Evolutionary conservation across 192 early-diverging fungal species (phyloP).

Genomic region (Coemansia sp.): DNA sequence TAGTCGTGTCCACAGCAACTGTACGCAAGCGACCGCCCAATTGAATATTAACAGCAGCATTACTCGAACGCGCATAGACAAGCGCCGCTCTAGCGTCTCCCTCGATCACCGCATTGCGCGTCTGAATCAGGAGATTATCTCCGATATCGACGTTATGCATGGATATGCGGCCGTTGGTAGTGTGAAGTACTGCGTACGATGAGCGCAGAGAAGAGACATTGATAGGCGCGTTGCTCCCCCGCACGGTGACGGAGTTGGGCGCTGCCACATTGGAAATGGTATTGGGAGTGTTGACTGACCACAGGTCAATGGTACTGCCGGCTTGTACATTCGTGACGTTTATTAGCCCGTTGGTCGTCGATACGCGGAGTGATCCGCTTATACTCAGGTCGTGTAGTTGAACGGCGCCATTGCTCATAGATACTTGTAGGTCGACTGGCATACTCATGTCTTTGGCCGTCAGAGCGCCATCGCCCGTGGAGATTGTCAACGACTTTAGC

Average conservation of each 20-base stretch:
- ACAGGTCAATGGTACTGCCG: neutral
- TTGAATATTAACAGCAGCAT: conserved; percentile 14
- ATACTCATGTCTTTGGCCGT: conserved; percentile 14
- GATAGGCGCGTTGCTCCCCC: neutral
- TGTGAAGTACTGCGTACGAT: neutral
- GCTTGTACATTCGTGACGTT: conserved; percentile 13
- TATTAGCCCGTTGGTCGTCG: conserved; percentile 23
- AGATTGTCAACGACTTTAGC: neutral
- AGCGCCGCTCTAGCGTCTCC: neutral
- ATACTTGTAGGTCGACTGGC: conserved; percentile 1
- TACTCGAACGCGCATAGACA: conserved; percentile 8
- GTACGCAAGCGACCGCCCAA: conserved; percentile 1
- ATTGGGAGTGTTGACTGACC: neutral
- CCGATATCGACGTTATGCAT: neutral
- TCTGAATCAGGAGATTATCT: neutral
- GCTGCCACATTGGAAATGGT: neutral
- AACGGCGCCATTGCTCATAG: conserved; percentile 19
- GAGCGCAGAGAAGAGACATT: neutral
- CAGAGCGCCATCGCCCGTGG: conserved; percentile 18
- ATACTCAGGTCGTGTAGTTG: conserved; percentile 20
- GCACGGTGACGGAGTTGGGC: neutral
- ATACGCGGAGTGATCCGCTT: conserved; percentile 9
- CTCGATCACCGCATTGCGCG: conserved; percentile 19
- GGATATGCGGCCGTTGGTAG: conserved; percentile 15
- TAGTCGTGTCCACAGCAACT: conserved; percentile 19